Conservation (phyloP, 352 stramenopile species). For the Thalassiosira livingstoniorum region DNA sequence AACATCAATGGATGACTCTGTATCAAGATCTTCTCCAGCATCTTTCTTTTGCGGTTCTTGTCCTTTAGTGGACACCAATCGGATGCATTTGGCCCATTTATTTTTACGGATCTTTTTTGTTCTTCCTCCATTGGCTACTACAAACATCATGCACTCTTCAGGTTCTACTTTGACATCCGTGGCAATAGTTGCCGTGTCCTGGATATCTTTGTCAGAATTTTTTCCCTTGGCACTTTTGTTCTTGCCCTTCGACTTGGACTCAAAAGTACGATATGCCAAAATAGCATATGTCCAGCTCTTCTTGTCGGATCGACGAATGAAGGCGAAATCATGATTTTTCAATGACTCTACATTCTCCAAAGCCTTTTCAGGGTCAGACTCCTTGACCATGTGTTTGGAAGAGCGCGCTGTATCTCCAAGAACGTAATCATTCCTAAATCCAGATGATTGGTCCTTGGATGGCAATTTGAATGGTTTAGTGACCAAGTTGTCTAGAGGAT, state of each 20-base stretch:
- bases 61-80: not conserved
- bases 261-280: conserved; percentile 21
- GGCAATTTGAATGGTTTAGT: too few relatives aligned
- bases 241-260: not conserved
- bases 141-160: conserved; percentile 34
- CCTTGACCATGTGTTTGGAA: conserved; percentile 22
- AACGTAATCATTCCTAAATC: conserved; percentile 5
- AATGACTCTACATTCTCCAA: not conserved
- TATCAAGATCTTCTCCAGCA: too few relatives aligned
- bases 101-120: conserved; percentile 15
- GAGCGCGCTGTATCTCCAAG: conserved; percentile 18
- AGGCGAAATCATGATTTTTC: conserved; percentile 31
- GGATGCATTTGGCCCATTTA: conserved; percentile 9
- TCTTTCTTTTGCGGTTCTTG: not conserved
- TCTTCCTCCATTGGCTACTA: conserved; percentile 1
- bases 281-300: conserved; percentile 31
- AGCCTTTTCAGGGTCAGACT: not conserved
- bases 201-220: too few relatives aligned
- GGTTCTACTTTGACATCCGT: not conserved
- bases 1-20: too few relatives aligned
- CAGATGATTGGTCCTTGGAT: too few relatives aligned
- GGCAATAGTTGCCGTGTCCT: too few relatives aligned
- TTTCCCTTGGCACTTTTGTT: not conserved
- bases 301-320: conserved; percentile 20
- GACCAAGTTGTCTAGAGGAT: too few relatives aligned